Evolutionary conservation across 129 eudicot genomes (phyloP).

Genomic region (Flaveria robusta): DNA sequence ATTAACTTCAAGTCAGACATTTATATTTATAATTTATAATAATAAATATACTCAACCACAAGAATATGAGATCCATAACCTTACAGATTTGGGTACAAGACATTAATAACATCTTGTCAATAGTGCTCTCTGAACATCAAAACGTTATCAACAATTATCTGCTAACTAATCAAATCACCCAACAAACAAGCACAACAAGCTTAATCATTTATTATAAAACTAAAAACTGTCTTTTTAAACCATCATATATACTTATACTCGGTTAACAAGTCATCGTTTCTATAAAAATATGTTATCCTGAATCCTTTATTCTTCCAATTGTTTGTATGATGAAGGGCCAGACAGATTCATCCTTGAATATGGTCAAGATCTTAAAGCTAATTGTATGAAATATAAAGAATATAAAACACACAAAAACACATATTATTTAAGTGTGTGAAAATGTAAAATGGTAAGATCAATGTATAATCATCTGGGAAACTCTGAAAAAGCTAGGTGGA

Average conservation of each 20-base stretch:
- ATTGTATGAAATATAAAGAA: not conserved
- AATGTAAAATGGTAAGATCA: slow-evolving; percentile 38
- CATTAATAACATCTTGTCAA: slow-evolving; percentile 12
- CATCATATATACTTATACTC: not conserved
- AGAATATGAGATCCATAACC: not conserved
- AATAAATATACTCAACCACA: not conserved
- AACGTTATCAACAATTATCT: not conserved
- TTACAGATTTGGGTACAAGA: not conserved
- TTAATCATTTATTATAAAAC: not conserved
- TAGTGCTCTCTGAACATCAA: not conserved
- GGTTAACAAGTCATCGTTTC: not conserved
- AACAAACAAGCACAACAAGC: not conserved
- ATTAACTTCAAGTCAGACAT: too few species aligned
- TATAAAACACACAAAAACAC: slow-evolving; percentile 19
- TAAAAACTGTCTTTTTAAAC: not conserved
- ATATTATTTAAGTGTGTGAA: slow-evolving; percentile 25
- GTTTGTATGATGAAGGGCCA: not conserved
- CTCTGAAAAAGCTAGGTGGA: slow-evolving; percentile 25
- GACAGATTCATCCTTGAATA: slow-evolving; percentile 16
- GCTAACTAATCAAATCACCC: not conserved
- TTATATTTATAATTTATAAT: too few species aligned
- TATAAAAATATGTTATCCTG: not conserved
- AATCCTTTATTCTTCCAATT: not conserved
- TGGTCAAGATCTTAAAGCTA: slow-evolving; percentile 23
- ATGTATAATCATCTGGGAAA: slow-evolving; percentile 40